Percentiles rank a stretch among this genome's conserved stretches.
Conservation (phyloP, 2,329 filamentous ascomycete species). For the Ophiosphaerella herpotricha region DNA sequence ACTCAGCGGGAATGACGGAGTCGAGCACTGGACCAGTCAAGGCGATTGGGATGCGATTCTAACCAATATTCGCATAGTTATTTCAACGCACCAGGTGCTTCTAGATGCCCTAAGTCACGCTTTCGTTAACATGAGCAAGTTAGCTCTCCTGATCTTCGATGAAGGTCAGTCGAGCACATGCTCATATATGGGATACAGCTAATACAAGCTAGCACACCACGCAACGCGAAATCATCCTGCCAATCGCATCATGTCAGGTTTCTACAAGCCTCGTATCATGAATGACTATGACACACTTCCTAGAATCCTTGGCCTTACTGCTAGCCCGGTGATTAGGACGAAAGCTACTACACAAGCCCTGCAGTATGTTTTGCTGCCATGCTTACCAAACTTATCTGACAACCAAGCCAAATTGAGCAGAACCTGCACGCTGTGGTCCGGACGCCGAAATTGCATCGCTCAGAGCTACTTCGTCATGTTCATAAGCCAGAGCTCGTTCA, state of each 20-base stretch:
- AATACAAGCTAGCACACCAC: constrained; percentile 64
- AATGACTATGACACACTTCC: constrained; percentile 48
- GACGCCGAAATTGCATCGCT: constrained; percentile 69
- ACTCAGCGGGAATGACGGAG: constrained; percentile 69
- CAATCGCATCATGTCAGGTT: constrained; percentile 72
- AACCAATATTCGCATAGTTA: constrained; percentile 67
- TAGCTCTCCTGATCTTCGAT: constrained; percentile 78
- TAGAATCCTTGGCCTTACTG: constrained; percentile 76
- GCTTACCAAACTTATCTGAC: neutral
- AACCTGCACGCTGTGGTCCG: constrained; percentile 72
- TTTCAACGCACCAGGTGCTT: constrained; percentile 78
- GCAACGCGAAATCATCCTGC: constrained; percentile 68
- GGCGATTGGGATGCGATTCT: constrained; percentile 70
- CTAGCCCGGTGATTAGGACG: constrained; percentile 72
- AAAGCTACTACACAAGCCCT: constrained; percentile 57
- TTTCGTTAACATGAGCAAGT: constrained; percentile 67
- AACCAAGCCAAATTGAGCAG: constrained; percentile 61
- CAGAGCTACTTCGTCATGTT: constrained; percentile 71
- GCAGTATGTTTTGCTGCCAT: constrained; percentile 42
- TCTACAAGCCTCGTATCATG: constrained; percentile 62
- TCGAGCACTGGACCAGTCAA: constrained; percentile 75
- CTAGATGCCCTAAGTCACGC: constrained; percentile 74
- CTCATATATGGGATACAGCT: no score
- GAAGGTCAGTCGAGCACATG: constrained; percentile 53
- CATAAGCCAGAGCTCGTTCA: constrained; percentile 65